Conservation (phyloP, 441 rosid species). For the Macaranga tanarius region DNA sequence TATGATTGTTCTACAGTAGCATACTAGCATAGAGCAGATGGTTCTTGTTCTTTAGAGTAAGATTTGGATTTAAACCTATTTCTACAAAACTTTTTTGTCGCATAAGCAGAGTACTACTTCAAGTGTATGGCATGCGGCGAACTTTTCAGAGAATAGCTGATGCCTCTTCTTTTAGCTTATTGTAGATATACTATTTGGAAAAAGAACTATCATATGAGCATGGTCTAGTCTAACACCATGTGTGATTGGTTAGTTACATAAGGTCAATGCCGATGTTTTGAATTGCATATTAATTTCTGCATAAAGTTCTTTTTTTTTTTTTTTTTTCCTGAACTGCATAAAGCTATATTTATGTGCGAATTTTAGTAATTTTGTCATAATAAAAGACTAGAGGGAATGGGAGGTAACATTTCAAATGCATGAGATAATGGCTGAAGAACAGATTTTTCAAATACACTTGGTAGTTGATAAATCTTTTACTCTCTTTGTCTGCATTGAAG, state of each 20-base stretch:
- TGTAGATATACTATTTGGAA: not conserved
- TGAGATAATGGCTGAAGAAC: not conserved
- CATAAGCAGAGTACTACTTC: not conserved
- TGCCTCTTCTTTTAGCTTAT: not conserved
- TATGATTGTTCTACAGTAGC: constrained; percentile 1
- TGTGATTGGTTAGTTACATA: not conserved
- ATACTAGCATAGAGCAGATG: not conserved
- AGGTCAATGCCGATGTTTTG: not conserved
- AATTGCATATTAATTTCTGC: not conserved
- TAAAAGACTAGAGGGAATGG: not conserved
- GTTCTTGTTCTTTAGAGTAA: not conserved
- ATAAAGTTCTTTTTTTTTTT: not conserved
- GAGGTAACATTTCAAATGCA: not conserved
- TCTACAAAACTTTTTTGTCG: not conserved
- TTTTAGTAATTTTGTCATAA: not conserved
- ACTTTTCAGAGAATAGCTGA: not conserved
- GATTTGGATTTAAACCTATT: not conserved
- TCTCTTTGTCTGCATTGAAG: not conserved
- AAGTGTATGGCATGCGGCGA: not conserved
- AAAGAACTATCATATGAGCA: not conserved
- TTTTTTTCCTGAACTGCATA: no score
- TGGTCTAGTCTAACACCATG: not conserved
- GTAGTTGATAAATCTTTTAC: not conserved
- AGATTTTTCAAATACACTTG: not conserved
- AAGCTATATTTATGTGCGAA: not conserved